Conservation (phyloP, 2,329 filamentous ascomycete species). For the Rachicladosporium sp. region DNA sequence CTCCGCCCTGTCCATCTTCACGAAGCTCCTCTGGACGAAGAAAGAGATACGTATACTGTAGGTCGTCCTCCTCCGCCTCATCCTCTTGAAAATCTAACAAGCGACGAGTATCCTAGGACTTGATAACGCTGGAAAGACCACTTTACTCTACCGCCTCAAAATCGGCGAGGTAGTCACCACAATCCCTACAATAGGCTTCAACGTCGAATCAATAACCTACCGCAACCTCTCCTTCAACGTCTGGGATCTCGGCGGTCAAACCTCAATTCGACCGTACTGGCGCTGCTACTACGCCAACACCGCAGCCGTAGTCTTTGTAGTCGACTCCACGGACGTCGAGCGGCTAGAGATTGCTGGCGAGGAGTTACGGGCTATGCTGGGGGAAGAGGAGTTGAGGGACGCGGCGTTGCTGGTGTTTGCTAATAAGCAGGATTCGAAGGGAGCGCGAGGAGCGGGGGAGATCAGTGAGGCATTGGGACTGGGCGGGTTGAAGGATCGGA, state of each 20-base stretch:
- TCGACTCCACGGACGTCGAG: slow-evolving; percentile 96
- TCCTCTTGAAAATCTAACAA: too few relatives aligned
- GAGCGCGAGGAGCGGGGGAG: slow-evolving; percentile 89
- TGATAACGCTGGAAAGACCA: slow-evolving; percentile 99
- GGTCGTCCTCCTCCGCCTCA: too few relatives aligned
- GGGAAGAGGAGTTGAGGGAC: slow-evolving; percentile 91
- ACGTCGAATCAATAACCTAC: slow-evolving; percentile 97
- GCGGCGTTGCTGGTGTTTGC: slow-evolving; percentile 89
- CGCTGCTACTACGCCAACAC: slow-evolving; percentile 99
- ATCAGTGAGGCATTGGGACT: slow-evolving; percentile 88
- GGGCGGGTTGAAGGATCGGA: slow-evolving; percentile 84
- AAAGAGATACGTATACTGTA: slow-evolving; percentile 90
- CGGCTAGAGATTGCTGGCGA: slow-evolving; percentile 84
- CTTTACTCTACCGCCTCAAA: slow-evolving; percentile 85
- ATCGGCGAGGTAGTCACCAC: slow-evolving; percentile 98
- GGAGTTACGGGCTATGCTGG: slow-evolving; percentile 87
- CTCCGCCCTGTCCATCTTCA: slow-evolving; percentile 43
- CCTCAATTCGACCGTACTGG: slow-evolving; percentile 98
- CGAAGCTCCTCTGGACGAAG: slow-evolving; percentile 76
- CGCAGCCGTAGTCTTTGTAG: slow-evolving; percentile 94
- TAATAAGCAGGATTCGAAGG: slow-evolving; percentile 98
- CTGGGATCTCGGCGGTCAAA: slow-evolving; percentile 96
- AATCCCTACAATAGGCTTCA: slow-evolving; percentile 98
- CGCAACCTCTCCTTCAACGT: slow-evolving; percentile 98
- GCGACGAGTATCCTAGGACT: slow-evolving; percentile 30